Base-by-base conservation (phyloP, 169 alveolate species). In the Plasmodium chabaudi region DNA sequence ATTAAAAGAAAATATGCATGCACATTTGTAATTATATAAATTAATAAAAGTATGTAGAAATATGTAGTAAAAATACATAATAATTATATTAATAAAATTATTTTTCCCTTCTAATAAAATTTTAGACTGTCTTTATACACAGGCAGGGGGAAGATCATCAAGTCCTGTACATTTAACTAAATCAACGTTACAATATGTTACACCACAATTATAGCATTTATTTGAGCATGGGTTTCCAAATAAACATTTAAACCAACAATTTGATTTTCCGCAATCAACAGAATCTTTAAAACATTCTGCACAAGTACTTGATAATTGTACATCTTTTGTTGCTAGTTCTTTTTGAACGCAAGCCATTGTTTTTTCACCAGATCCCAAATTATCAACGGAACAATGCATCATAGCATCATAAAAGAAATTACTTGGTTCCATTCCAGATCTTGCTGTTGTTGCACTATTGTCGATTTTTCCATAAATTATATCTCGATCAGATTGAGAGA, bases 181-280 rank as follows among this genome's bases (percentile, higher is more conserved):
- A 2, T 82, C 90, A 39, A 34, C 23, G 9, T 82, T 67, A 61
- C 90, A 82, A 49, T 71, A 44, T 6, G 47, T 10, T 1, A 51
- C 19, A 10, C 69, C 90, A 49, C 90, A 82, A 13, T 67, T 17
- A 61, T 65, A 82, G 13, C 90, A 82, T 17, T 34, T 21, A 27
- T 67, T 64, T 13, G 53, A 10, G 13, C 90, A 82, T 4, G 90
- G 90, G 10, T 42, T 51, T 39, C 90, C 82, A 56, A 82, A 82
- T 21, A 82, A 17, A 25, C 90, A 82, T 13, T 59, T 55, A 0
- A 82, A 34, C 90, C 90, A 82, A 15, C 90, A 82, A 23, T 82
- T 82, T 42, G 90, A 82, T 70, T 67, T 65, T 15, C 90, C 90
- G 65, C 90, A 82, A 42, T 65, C 71, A 13, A 82, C 90, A 21